phyloP scores from a whole-genome alignment of 106 monocot species.

The Acorus gramineus region DNA sequence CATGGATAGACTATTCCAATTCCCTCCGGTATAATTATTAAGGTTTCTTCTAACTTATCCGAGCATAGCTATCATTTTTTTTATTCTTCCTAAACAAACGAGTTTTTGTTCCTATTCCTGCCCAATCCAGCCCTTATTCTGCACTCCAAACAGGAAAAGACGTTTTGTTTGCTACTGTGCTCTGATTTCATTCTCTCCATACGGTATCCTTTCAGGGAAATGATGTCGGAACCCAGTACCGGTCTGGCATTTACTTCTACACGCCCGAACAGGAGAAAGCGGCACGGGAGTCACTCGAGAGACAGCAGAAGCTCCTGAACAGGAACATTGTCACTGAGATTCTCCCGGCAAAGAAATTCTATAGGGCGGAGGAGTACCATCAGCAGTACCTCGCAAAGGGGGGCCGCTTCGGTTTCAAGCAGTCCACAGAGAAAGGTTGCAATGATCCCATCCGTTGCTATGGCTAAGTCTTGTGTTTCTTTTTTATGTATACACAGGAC shows the following conservation, averaged over 20 bases:
- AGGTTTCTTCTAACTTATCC: too few species aligned
- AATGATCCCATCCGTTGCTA: slow-evolving; percentile 74
- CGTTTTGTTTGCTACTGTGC: background rate
- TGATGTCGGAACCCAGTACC: slow-evolving; percentile 73
- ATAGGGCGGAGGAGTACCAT: slow-evolving; percentile 78
- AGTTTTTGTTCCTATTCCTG: too few species aligned
- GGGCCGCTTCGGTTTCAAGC: slow-evolving; percentile 25
- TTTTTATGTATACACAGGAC: too few species aligned
- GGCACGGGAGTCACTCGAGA: slow-evolving; percentile 45
- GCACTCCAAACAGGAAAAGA: too few species aligned
- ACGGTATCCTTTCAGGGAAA: slow-evolving; percentile 33
- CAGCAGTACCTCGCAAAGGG: slow-evolving; percentile 87
- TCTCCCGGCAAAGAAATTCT: slow-evolving; percentile 66
- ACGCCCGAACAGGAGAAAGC: slow-evolving; percentile 35
- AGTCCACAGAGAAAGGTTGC: slow-evolving; percentile 70
- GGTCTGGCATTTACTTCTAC: slow-evolving; percentile 82
- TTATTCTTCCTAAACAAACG: too few species aligned
- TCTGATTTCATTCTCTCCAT: background rate
- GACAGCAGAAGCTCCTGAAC: slow-evolving; percentile 31
- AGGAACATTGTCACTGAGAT: slow-evolving; percentile 65
- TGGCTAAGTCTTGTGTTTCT: slow-evolving; percentile 16
- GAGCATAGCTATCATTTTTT: too few species aligned
- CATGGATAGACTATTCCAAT: too few species aligned
- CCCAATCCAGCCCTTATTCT: background rate
- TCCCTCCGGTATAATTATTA: too few species aligned